phyloP scores from a whole-genome alignment of 2,329 filamentous ascomycete genomes.

The Cercospora citrullina region DNA sequence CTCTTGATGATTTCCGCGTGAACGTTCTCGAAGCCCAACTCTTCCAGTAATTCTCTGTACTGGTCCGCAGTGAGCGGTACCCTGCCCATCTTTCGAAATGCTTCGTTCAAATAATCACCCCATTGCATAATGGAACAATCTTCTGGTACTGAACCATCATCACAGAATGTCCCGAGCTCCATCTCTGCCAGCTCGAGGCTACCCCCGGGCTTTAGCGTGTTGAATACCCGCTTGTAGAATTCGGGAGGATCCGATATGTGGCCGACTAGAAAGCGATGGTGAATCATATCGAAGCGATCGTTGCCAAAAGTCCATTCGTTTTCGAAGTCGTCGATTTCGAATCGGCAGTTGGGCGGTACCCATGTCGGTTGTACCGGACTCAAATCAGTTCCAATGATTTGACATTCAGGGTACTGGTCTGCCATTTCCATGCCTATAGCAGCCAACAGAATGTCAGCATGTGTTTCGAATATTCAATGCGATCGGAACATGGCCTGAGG shows the following conservation, averaged over 20 bases:
- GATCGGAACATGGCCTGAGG: neutral
- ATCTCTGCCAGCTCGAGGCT: conserved; percentile 49
- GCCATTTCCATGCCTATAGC: conserved; percentile 38
- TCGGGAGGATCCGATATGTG: conserved; percentile 28
- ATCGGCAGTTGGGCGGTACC: conserved; percentile 34
- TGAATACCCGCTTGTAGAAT: conserved; percentile 37
- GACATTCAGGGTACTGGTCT: conserved; percentile 33
- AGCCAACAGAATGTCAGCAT: neutral
- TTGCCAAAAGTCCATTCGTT: conserved; percentile 43
- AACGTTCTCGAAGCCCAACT: conserved; percentile 34
- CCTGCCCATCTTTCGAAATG: conserved; percentile 28
- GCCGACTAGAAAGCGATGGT: conserved; percentile 42
- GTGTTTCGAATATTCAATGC: neutral
- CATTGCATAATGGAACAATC: conserved; percentile 30
- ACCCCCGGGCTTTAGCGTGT: conserved; percentile 44
- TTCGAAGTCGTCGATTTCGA: conserved; percentile 39
- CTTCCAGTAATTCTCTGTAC: conserved; percentile 25
- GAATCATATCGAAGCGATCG: conserved; percentile 45
- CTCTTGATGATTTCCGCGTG: conserved; percentile 28
- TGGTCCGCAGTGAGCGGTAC: conserved; percentile 20
- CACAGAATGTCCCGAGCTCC: conserved; percentile 41
- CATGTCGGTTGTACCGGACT: conserved; percentile 35
- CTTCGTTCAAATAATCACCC: conserved; percentile 30
- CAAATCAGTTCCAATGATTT: conserved; percentile 43
- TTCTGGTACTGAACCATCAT: conserved; percentile 43